Base-by-base conservation (phyloP, 1,284 basidiomycete species). In the Apiotrichum mycotoxinovorans region DNA sequence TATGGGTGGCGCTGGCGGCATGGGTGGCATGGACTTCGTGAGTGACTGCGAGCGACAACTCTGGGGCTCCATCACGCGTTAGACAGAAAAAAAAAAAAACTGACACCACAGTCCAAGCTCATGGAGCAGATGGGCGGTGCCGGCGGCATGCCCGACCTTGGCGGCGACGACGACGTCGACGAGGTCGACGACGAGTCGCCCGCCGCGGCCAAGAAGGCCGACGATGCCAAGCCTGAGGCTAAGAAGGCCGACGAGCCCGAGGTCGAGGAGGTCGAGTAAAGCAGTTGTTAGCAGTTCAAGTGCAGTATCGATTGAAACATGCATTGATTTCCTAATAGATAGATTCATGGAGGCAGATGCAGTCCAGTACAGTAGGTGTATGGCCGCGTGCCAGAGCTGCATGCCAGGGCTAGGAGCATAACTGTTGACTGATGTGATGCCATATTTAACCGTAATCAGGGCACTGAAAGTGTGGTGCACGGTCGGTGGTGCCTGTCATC, bases 171-270 rank as follows among this genome's bases (percentile, higher is more conserved):
- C 44, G 79, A 63, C 41, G 67, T 65, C 18, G 66, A 56, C n/a
- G 72, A 57, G 8, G 80, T 79, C 52, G 70, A 53, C 14, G 80
- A 79, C 47, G 30, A 30, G 30, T 30, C 30, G 30, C 30, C 30
- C 30, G 30, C 30, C 30, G 30, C 30, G 52, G 80, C 76, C 17
- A 84, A 83, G 52, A 85, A 85, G 41, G 66, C 64, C 46, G 86
- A 84, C 37, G 87, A 46, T 4, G 55, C 44, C 27, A 49, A 66
- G 58, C 61, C 52, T 23, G 64, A 63, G 50, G 64, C 60, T 37
- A 61, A 63, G 49, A 61, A 61, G 52, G 61, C 54, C 37, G 57
- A 52, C 59, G 67, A 69, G 62, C 68, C 66, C 61, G 44, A 70
- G 67, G 63, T 70, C 46, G 70, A 70, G 58, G 66, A 69, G 44